Base-by-base conservation (phyloP, 345 rosid species). In the Populus alba region DNA sequence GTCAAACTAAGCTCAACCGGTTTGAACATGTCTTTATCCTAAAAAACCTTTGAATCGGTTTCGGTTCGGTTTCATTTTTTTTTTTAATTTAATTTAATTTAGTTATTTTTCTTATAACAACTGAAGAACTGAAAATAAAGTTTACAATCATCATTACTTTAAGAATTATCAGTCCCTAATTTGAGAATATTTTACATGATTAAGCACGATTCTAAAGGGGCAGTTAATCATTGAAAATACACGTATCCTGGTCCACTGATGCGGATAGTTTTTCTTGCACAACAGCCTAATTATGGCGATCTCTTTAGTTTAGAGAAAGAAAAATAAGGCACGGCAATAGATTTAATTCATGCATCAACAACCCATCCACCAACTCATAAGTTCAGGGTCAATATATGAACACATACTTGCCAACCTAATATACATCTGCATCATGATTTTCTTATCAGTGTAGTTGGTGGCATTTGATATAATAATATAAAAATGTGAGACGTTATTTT, bases 401-500 rank as follows among this genome's bases (percentile, higher is more conserved):
- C 39, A 11, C 61, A 71, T 57, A 55, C 51, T 41, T 75, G 68
- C 78, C 78, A 65, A 73, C 78, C 85, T 73, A 77, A 79, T 73
- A 80, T 75, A 73, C 69, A 80, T 75, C 55, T 70, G 17, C 65
- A 77, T 65, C 1, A 72, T 68, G 8, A 69, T 59, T 25, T 68
- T 39, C 27, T 20, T 37, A 35, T 41, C 55, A 33, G 8, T 8
- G n/a, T 38, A 37, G 77, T 72, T 66, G 83, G 70, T 77, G 77
- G 70, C 57, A 55, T 43, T 2, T 16, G 31, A 23, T 71, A 31
- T 1, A 37, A 20, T 22, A 55, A 18, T 33, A 23, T 59, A 22
- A 33, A 81, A 15, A 17, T 11, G 67, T 55, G 23, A 31, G 13
- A 65, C n/a, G 4, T 41, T 41, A 47, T 13, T 47, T 47, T 47